Base-by-base conservation (phyloP, 306 rosid species). In the Citrullus amarus region DNA sequence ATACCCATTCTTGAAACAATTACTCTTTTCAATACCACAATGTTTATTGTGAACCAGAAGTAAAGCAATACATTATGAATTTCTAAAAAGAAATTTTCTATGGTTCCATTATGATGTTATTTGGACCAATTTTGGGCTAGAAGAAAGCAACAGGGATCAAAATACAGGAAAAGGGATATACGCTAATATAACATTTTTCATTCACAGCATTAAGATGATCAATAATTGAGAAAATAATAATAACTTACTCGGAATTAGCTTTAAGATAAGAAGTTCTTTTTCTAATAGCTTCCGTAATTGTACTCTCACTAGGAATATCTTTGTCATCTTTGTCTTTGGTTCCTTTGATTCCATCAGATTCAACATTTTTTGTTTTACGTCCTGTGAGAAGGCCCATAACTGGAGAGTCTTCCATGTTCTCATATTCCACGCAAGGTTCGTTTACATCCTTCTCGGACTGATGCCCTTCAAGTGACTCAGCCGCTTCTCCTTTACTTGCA, bases 161-260 rank as follows among this genome's bases (percentile, higher is more conserved):
- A 62, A 43, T n/a, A 41, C 74, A 18, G 53, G 16, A 67, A 41
- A 38, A 41, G 15, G 74, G 30, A 11, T 54, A 67, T 10, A 41
- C 32, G 8, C 46, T 8, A 36, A 17, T 65, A 17, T n/a, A 2
- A 44, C 2, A 44, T 7, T 25, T 25, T 25, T 25, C 28, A 25
- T 71, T 28, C 20, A 25, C 20, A 71, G 59, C 58, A 71, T 71
- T 25, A 48, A 44, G 58, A 71, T 39, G 72, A 67, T 9, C 58
- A 4, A 62, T 67, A 61, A 75, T 70, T 41, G 48, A 77, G 58
- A 78, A 78, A 86, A 57, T 48, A 86, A 56, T 48, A 75, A 82
- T 5, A 72, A 61, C 98, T 62, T 95, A 95, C 98, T 89, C 97
- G 2, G 96, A 85, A 88, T 95, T 92, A 80, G 88, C 89, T 88